These are phyloP conservation scores for Peribolospora baueri DNA, from an alignment of 768 basidiomycete species.

Conservation along the genomic window DNA sequence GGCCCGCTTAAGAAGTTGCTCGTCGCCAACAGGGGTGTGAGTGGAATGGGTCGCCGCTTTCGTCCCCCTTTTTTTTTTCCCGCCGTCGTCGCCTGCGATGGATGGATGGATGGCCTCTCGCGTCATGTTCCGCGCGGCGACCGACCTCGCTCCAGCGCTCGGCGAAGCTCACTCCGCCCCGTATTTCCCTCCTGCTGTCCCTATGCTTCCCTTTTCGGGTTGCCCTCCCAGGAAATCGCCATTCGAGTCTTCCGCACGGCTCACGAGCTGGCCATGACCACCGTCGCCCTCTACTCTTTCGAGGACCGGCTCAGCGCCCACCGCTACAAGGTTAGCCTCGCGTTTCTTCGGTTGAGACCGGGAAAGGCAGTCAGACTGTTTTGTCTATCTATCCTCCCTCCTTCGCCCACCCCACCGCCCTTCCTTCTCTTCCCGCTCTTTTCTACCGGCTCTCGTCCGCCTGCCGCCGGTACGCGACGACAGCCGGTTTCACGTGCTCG, in stretches of 20 bases:
- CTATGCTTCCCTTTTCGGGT: neutral
- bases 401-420: neutral
- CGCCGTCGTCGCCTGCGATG: neutral
- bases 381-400: neutral
- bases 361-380: neutral
- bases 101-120: neutral
- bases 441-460: no score
- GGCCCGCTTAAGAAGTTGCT: neutral
- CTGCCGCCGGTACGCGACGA: no score
- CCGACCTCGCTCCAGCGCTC: no score
- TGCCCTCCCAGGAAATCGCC: conserved; percentile 47
- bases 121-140: no score
- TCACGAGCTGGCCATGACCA: conserved; percentile 97
- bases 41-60: neutral
- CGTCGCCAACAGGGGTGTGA: conserved; percentile 3
- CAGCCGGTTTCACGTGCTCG: no score
- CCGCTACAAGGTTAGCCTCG: conserved; percentile 55
- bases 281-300: conserved; percentile 91
- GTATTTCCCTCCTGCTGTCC: neutral
- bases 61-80: neutral
- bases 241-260: conserved; percentile 92
- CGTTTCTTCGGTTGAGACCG: neutral
- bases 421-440: neutral
- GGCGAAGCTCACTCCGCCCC: neutral
- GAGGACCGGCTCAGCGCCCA: conserved; percentile 94